Evolutionary conservation across 2,329 filamentous ascomycete genomes (phyloP), one percentile per base, ranked within the genome.

Genomic region (Aspergillus pseudotamarii): DNA sequence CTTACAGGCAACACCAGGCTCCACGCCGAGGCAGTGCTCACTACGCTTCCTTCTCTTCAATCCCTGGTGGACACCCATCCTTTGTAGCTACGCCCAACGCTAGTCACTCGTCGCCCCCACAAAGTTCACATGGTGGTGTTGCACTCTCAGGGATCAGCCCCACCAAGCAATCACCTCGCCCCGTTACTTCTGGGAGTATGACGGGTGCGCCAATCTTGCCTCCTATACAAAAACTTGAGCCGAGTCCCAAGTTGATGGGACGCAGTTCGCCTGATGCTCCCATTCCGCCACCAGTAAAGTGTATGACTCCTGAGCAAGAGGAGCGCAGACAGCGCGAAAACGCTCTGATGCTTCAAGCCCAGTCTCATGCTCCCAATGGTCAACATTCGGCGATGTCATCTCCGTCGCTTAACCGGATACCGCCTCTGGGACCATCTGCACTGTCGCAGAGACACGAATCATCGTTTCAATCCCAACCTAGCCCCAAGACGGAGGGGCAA

Each of bases 101-200:
- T 26, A 69, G 70, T 57, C 70, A 72, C 26, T 78, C 76, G 5
- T 78, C 77, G 4, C 74, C 76, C 43, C 73, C 75, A 4, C 76
- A 75, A 23, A 78, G 74, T 53, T 76, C 77, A 5, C 78, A 78
- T 36, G 71, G 72, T 12, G 67, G 72, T 16, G 67, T 76, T 58
- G 69, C 76, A 9, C 69, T 80, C 54, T 82, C 81, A 0, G 81
- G 81, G 2, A 76, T 82, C 30, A 82, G 80, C 34, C 81, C 81
- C 14, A 81, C 74, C 16, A 83, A 83, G 64, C 78, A 82, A 55
- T 80, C 79, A 12, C 79, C 80, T 32, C 74, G 78, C 9, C 75
- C 76, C 2, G 68, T 76, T 60, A 79, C 76, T 26, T 73, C 73
- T 16, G 74, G 74, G 55, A 69, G 73, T 43, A 68, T 78, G 55